Percentiles rank a stretch among this genome's conserved stretches.
Evolutionary conservation across 2,329 filamentous ascomycete genomes (phyloP).

Genomic region (Xylaria digitata): DNA sequence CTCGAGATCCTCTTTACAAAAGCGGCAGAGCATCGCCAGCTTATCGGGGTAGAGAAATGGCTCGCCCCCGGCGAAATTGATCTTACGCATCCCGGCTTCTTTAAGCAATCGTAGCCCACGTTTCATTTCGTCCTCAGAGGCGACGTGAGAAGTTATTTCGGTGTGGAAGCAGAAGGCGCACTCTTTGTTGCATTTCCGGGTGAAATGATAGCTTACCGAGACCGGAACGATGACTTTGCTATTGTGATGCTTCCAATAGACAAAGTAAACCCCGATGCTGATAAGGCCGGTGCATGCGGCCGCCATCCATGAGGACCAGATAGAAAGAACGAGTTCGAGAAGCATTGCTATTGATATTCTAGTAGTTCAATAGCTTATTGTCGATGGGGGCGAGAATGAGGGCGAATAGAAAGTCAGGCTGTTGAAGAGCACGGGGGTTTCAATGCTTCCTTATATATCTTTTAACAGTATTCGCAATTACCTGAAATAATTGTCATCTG

Average conservation of each 20-base stretch:
- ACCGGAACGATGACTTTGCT: constrained; percentile 42
- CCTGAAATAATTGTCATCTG: background rate
- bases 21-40: constrained; percentile 57
- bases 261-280: constrained; percentile 4
- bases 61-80: constrained; percentile 67
- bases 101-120: constrained; percentile 58
- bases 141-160: constrained; percentile 59
- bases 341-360: constrained; percentile 27
- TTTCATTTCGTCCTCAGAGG: constrained; percentile 56
- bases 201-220: constrained; percentile 61
- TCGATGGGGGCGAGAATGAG: background rate
- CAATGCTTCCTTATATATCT: background rate
- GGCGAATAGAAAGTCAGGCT: background rate
- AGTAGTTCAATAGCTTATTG: background rate
- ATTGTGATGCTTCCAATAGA: constrained; percentile 14
- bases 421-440: background rate
- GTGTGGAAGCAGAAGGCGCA: constrained; percentile 70
- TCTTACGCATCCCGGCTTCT: constrained; percentile 64
- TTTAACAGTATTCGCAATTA: background rate
- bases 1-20: constrained; percentile 59
- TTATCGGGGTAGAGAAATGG: constrained; percentile 62
- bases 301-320: constrained; percentile 7
- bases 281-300: constrained; percentile 9
- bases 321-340: constrained; percentile 5
- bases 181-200: constrained; percentile 59